Conservation (phyloP, 129 eudicot species). For the Sambucus nigra region DNA sequence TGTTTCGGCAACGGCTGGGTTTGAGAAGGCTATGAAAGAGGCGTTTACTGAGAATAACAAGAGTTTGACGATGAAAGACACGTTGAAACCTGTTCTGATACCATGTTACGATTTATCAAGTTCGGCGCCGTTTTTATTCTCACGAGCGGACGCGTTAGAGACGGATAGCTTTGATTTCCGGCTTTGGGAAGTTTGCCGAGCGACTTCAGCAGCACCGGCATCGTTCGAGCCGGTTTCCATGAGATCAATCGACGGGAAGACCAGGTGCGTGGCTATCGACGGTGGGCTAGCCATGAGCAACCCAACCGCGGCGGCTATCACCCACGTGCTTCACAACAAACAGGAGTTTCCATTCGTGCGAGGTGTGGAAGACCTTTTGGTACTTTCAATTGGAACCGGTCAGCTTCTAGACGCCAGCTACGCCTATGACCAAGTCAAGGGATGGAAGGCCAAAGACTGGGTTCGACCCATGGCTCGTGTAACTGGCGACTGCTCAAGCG, state of each 20-base stretch:
- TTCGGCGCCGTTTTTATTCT: slow-evolving; percentile 80
- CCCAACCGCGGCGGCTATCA: slow-evolving; percentile 95
- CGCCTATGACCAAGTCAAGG: slow-evolving; percentile 48
- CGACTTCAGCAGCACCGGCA: slow-evolving; percentile 88
- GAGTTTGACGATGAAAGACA: slow-evolving; percentile 62
- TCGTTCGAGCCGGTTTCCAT: slow-evolving; percentile 63
- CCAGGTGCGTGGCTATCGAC: slow-evolving; percentile 68
- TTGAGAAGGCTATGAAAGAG: slow-evolving; percentile 61
- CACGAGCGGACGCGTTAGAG: slow-evolving; percentile 92
- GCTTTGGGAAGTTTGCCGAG: slow-evolving; percentile 88
- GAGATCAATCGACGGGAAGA: slow-evolving; percentile 74
- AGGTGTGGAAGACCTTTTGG: slow-evolving; percentile 93
- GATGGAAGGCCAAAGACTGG: slow-evolving; percentile 78
- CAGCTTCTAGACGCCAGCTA: slow-evolving; percentile 60
- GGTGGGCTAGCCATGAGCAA: slow-evolving; percentile 87
- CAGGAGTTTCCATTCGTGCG: slow-evolving; percentile 92
- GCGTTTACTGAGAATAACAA: slow-evolving; percentile 46
- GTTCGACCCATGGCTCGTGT: slow-evolving; percentile 84
- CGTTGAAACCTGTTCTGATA: slow-evolving; percentile 75
- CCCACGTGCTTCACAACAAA: slow-evolving; percentile 90
- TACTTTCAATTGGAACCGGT: slow-evolving; percentile 84
- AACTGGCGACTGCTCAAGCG: slow-evolving; percentile 67
- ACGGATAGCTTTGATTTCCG: slow-evolving; percentile 68
- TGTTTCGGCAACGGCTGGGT: slow-evolving; percentile 21
- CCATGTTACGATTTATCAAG: slow-evolving; percentile 90